Conservation (phyloP, 495 filamentous ascomycete species). For the Lindgomyces ingoldianus region DNA sequence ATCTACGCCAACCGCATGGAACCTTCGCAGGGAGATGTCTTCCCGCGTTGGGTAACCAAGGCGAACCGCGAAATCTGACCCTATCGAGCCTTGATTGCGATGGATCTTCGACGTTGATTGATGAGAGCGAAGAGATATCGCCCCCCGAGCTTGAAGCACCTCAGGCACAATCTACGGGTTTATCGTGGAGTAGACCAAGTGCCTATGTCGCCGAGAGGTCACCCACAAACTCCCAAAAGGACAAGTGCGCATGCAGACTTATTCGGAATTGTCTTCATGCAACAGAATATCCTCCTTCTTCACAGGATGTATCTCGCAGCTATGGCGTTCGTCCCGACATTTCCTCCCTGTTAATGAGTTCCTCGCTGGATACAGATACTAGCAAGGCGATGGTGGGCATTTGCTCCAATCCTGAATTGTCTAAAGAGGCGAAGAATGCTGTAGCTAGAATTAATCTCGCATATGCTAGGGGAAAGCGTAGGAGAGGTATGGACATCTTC, state of each 20-base stretch:
- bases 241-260: not conserved
- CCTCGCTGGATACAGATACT: not conserved
- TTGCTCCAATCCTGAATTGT: slow-evolving; percentile 7
- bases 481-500: slow-evolving; percentile 1
- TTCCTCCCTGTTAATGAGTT: not conserved
- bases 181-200: not conserved
- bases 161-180: not conserved
- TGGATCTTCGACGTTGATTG: slow-evolving; percentile 21
- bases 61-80: not conserved
- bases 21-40: not conserved
- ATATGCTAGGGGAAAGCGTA: slow-evolving; percentile 7
- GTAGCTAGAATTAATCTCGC: slow-evolving; percentile 20
- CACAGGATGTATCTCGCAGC: not conserved
- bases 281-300: not conserved
- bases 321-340: slow-evolving; percentile 1
- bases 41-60: not conserved
- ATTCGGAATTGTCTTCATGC: not conserved
- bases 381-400: slow-evolving; percentile 17
- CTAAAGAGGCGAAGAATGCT: not conserved
- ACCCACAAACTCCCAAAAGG: not conserved
- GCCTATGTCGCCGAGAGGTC: not conserved
- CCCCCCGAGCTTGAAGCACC: not conserved
- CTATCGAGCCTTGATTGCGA: not conserved
- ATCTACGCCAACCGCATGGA: not conserved
- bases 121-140: slow-evolving; percentile 1